phyloP scores from a whole-genome alignment of 345 rosid species.

The Eutrema japonicum region DNA sequence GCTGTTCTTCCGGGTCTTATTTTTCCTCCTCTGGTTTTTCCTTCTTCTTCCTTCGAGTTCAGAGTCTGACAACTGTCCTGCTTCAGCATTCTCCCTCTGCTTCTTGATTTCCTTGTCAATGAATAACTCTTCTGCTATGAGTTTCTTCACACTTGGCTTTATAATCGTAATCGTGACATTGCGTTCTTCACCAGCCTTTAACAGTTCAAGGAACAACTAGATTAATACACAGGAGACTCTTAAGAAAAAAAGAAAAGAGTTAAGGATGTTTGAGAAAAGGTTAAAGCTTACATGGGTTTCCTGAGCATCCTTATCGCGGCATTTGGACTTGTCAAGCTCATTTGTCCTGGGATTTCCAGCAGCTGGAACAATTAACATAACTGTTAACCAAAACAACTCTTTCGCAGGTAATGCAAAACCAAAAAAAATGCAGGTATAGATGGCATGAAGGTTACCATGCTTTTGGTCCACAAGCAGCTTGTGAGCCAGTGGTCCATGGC shows the following conservation, averaged over 20 bases:
- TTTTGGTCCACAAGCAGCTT: slow-evolving; percentile 68
- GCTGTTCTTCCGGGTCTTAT: slow-evolving; percentile 60
- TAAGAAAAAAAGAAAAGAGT: neutral
- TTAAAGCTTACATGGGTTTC: slow-evolving; percentile 55
- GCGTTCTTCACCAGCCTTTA: slow-evolving; percentile 62
- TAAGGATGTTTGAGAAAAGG: slow-evolving; percentile 9
- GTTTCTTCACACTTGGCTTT: slow-evolving; percentile 87
- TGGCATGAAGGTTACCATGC: slow-evolving; percentile 37
- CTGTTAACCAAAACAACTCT: slow-evolving; percentile 17
- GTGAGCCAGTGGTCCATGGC: slow-evolving; percentile 61
- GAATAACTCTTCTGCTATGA: slow-evolving; percentile 89
- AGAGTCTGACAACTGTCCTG: slow-evolving; percentile 49
- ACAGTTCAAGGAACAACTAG: slow-evolving; percentile 37
- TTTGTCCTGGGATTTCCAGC: slow-evolving; percentile 44
- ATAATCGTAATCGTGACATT: slow-evolving; percentile 42
- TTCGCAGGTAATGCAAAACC: neutral
- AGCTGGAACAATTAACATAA: slow-evolving; percentile 44
- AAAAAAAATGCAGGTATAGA: neutral
- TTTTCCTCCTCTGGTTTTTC: slow-evolving; percentile 61
- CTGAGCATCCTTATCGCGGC: slow-evolving; percentile 46
- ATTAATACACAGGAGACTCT: slow-evolving; percentile 24
- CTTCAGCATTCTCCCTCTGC: slow-evolving; percentile 51
- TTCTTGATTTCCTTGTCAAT: slow-evolving; percentile 48
- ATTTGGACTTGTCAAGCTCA: slow-evolving; percentile 46
- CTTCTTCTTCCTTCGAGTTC: slow-evolving; percentile 54